Evolutionary conservation across 176 grass and related monocot genomes (phyloP), one percentile per base, ranked within the genome.

Genomic region (Musa troglodytarum): DNA sequence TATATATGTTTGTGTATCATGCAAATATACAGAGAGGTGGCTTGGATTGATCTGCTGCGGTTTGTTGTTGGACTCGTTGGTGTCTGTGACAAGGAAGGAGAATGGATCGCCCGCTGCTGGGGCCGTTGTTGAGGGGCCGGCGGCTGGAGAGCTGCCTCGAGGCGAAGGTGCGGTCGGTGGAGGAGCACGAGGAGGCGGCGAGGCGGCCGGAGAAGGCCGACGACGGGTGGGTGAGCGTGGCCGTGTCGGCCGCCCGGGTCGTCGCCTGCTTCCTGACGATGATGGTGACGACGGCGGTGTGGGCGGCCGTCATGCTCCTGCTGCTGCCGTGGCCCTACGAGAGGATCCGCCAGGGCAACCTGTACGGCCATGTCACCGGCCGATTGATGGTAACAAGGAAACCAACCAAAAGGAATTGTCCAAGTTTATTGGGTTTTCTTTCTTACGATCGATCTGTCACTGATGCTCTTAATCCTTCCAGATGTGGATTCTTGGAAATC

Each of bases 401-500:
- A 16, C 16, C 28, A 22, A 17, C 11, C 13, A 5, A 49, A 29
- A 52, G 13, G 8, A 23, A 15, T 23, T 58, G 9, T 69, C 2
- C 17, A 75, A 24, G 68, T 8, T 53, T 72, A 62, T 9, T 59
- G 13, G 59, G 16, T 26, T 26, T 59, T 12, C 17, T 51, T 49
- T 53, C 22, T n/a, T 15, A 20, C 11, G 8, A n/a, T 23, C 11
- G 26, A 24, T 14, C 29, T 10, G 23, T 11, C 12, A 10, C 12
- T 66, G 10, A 13, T 15, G 12, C 6, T 8, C 17, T 54, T 24
- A 58, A 49, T 43, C n/a, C 22, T n/a, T 75, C 61, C 77, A 85
- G 77, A 85, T 80, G 82, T 85, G 82, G 82, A 85, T 85, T 58
- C 50, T 85, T 10, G 88, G 88, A 20, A 90, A 90, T 71, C 88